These are phyloP conservation scores for Claviceps fusiformis DNA, from an alignment of 2,329 filamentous ascomycete genomes.

Conservation along the genomic window DNA sequence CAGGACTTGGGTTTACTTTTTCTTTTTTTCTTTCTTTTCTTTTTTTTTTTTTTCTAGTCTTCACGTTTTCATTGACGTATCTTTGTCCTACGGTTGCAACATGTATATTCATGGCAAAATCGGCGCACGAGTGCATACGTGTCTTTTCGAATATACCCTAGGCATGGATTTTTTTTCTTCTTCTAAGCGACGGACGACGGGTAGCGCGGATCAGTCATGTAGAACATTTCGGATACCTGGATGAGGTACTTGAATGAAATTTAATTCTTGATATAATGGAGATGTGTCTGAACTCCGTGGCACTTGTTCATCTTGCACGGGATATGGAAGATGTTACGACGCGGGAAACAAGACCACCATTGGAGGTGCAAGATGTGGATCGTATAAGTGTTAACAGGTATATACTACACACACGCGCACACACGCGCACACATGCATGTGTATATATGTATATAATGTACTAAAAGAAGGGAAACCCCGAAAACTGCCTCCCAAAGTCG, in stretches of 20 bases:
- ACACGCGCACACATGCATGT: no score
- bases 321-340: background rate
- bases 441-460: no score
- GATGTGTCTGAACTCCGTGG: background rate
- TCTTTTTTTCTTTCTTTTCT: background rate
- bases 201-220: background rate
- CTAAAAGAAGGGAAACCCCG: no score
- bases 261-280: background rate
- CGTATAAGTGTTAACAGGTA: no score
- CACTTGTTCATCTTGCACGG: no score
- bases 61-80: background rate
- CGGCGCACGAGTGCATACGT: background rate
- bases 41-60: background rate
- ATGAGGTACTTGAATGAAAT: background rate
- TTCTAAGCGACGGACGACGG: background rate
- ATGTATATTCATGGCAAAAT: conserved; percentile 3
- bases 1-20: background rate
- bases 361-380: no score
- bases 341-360: no score
- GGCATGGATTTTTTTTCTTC: background rate
- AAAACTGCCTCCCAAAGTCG: no score
- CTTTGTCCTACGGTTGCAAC: background rate
- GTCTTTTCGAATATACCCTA: conserved; percentile 1
- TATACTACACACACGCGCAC: no score
- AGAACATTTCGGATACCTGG: background rate